Conservation (phyloP, 2,329 filamentous ascomycete species). For the Gyromitra esculenta region DNA sequence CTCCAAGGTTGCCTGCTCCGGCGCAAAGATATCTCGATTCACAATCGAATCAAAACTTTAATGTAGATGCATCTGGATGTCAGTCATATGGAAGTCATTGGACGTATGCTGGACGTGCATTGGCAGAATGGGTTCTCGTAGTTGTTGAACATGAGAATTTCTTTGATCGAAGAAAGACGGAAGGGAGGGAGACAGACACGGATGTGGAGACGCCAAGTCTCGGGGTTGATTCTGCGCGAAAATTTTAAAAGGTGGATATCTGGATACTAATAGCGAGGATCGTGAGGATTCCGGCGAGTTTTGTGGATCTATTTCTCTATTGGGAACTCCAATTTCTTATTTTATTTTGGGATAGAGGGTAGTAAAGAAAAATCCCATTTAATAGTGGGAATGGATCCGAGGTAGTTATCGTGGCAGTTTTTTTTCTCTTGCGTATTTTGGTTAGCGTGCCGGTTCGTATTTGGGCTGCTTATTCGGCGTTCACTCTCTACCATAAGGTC, state of each 20-base stretch:
- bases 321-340: slow-evolving; percentile 14
- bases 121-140: slow-evolving; percentile 81
- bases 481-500: slow-evolving; percentile 31
- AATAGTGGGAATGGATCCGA: slow-evolving; percentile 4
- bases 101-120: slow-evolving; percentile 74
- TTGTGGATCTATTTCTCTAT: slow-evolving; percentile 26
- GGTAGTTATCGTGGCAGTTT: slow-evolving; percentile 33
- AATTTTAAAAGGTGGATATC: slow-evolving; percentile 52
- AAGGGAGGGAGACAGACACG: slow-evolving; percentile 73
- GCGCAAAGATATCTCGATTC: slow-evolving; percentile 72
- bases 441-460: slow-evolving; percentile 33
- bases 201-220: slow-evolving; percentile 76
- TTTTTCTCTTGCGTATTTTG: slow-evolving; percentile 45
- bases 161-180: slow-evolving; percentile 76
- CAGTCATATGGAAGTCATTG: slow-evolving; percentile 51
- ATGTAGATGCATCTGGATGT: slow-evolving; percentile 39
- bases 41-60: slow-evolving; percentile 38
- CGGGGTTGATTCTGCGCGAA: slow-evolving; percentile 71
- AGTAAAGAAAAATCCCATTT: slow-evolving; percentile 2
- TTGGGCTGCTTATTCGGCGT: slow-evolving; percentile 41
- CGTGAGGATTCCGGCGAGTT: slow-evolving; percentile 13
- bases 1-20: slow-evolving; percentile 74
- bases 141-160: slow-evolving; percentile 84
- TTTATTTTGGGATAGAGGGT: slow-evolving; percentile 35
- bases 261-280: neutral